A percentile compares a stretch with the other conserved stretches of the same genome.
These are phyloP conservation scores for Calophaca sinica DNA, from an alignment of 306 rosid species.

Conservation along the genomic window DNA sequence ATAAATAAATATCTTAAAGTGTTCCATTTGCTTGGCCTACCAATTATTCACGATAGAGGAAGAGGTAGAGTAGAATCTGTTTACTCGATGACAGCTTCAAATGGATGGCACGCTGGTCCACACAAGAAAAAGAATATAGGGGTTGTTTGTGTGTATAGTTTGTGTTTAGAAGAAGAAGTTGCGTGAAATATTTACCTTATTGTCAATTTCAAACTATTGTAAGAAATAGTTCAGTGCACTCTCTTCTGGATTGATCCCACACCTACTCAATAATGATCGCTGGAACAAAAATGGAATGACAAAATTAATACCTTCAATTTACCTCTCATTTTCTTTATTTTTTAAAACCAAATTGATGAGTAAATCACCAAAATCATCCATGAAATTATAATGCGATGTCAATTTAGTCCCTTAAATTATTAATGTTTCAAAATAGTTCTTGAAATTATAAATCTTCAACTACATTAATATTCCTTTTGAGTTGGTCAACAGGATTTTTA, in stretches of 20 bases:
- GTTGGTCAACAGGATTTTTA: no score
- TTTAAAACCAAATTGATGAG: no score
- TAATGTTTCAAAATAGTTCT: no score
- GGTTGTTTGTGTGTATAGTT: not conserved
- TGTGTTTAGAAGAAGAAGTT: not conserved
- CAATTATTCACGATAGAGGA: constrained; percentile 33
- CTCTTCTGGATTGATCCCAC: no score
- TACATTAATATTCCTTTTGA: no score
- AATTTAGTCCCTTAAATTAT: no score
- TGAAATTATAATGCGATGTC: no score
- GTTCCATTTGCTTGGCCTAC: constrained; percentile 36
- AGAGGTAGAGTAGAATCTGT: constrained; percentile 36
- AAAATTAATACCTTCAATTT: not conserved
- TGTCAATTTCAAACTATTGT: not conserved
- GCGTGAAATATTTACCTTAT: not conserved
- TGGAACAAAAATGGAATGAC: constrained; percentile 1
- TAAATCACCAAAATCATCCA: no score
- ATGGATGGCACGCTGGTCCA: not conserved
- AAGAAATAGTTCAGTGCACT: no score
- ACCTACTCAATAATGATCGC: no score
- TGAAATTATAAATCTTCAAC: no score
- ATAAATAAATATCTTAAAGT: constrained; percentile 20
- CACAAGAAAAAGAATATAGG: not conserved
- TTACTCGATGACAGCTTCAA: constrained; percentile 41
- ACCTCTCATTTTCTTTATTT: no score